phyloP scores from a whole-genome alignment of 2,329 filamentous ascomycete genomes.

The Alternaria alternata region DNA sequence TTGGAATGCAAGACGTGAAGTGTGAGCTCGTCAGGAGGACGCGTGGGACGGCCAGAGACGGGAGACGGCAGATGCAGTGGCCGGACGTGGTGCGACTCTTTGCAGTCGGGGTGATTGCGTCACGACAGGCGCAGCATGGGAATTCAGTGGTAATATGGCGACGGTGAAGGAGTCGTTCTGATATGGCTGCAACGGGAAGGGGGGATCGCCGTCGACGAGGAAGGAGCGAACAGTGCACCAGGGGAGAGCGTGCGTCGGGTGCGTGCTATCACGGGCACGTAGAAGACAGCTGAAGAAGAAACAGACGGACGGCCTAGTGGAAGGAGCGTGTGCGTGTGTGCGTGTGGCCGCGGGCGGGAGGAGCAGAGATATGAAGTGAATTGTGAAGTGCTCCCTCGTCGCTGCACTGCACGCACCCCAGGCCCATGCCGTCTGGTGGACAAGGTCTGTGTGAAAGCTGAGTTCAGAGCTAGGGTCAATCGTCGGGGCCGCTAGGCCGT shows the following conservation, averaged over 20 bases:
- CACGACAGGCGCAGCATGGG: constrained; percentile 10
- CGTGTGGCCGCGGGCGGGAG: constrained; percentile 5
- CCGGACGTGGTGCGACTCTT: not conserved
- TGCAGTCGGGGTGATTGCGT: not conserved
- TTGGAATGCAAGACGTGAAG: constrained; percentile 6
- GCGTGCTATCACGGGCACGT: not conserved
- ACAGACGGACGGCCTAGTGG: constrained; percentile 10
- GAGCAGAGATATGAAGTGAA: constrained; percentile 21
- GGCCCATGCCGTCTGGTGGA: constrained; percentile 10
- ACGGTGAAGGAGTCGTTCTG: not conserved
- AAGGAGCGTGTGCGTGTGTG: not conserved
- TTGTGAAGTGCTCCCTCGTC: constrained; percentile 13
- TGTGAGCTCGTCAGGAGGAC: constrained; percentile 13
- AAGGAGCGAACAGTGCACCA: constrained; percentile 6
- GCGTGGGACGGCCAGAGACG: constrained; percentile 16
- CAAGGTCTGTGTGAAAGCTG: constrained; percentile 30
- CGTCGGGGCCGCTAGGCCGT: constrained; percentile 21
- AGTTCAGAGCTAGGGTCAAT: constrained; percentile 19
- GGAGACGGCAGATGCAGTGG: constrained; percentile 25
- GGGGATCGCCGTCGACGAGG: constrained; percentile 17
- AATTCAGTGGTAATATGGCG: not conserved
- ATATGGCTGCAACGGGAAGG: constrained; percentile 20
- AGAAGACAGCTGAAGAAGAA: constrained; percentile 10
- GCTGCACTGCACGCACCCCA: constrained; percentile 9
- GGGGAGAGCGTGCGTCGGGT: constrained; percentile 1